Conservation (phyloP, 164 flowering plant genomes). For the Magnolia changhungtana region DNA sequence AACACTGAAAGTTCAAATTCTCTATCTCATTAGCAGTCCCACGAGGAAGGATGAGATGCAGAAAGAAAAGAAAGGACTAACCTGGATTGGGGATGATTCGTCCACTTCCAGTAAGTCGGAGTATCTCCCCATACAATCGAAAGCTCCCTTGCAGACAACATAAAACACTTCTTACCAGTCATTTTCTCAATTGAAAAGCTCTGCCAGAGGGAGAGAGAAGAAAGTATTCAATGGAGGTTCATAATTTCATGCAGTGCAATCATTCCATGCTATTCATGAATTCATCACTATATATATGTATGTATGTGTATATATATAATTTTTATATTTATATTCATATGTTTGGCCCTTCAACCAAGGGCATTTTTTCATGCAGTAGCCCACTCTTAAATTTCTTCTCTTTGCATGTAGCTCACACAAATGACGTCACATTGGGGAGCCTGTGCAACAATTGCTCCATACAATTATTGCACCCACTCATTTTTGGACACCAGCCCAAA, state of each 20-base stretch:
- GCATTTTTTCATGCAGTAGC: too few relatives aligned
- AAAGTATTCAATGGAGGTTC: background rate
- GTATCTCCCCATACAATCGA: constrained; percentile 34
- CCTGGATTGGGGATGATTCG: constrained; percentile 31
- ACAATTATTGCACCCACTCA: too few relatives aligned
- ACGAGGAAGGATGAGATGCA: background rate
- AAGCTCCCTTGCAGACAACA: constrained; percentile 37
- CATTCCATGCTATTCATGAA: background rate
- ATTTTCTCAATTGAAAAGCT: constrained; percentile 36
- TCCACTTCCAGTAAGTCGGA: constrained; percentile 38
- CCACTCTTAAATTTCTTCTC: too few relatives aligned
- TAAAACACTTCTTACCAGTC: constrained; percentile 41
- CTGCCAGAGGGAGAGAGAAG: constrained; percentile 18
- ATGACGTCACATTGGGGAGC: too few relatives aligned
- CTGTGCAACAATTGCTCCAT: too few relatives aligned
- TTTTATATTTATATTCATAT: too few relatives aligned
- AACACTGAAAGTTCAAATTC: background rate
- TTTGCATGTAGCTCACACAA: too few relatives aligned
- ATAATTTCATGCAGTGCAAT: background rate
- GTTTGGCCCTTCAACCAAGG: too few relatives aligned
- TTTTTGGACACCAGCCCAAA: too few relatives aligned
- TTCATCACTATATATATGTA: too few relatives aligned
- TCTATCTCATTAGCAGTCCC: background rate
- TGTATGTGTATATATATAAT: too few relatives aligned
- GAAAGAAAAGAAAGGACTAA: background rate